These are phyloP conservation scores for Geum urbanum DNA, from an alignment of 306 rosid species.

Conservation along the genomic window DNA sequence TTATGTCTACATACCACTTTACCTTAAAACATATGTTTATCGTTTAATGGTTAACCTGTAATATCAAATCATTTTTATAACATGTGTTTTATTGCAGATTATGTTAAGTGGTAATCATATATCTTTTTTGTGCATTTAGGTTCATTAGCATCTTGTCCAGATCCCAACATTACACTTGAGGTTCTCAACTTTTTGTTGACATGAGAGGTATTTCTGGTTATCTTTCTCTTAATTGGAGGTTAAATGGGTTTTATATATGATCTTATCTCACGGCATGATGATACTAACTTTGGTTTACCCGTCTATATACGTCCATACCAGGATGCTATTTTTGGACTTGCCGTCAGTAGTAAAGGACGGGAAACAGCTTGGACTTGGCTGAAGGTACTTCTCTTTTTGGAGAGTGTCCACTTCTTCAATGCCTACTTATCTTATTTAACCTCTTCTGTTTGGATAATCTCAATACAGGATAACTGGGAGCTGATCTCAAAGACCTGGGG, in stretches of 20 bases:
- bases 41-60: too few species aligned
- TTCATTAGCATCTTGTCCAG: constrained; percentile 42
- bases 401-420: background rate
- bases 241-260: background rate
- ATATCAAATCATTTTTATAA: too few species aligned
- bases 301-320: constrained; percentile 66
- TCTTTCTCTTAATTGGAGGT: constrained; percentile 14
- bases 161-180: constrained; percentile 40
- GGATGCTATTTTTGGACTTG: constrained; percentile 70
- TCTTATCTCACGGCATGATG: constrained; percentile 23
- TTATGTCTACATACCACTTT: too few species aligned
- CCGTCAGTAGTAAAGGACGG: constrained; percentile 55
- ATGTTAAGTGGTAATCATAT: background rate
- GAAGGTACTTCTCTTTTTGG: constrained; percentile 47
- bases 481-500: constrained; percentile 56
- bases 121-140: constrained; percentile 21
- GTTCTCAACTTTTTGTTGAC: constrained; percentile 44
- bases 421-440: background rate
- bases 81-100: too few species aligned
- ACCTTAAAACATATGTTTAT: too few species aligned
- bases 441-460: background rate
- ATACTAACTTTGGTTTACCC: constrained; percentile 11
- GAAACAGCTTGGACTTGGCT: constrained; percentile 86
- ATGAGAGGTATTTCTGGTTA: constrained; percentile 30
- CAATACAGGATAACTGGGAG: constrained; percentile 67